Percentiles rank a stretch among this genome's conserved stretches.
These are phyloP conservation scores for Plenodomus biglobosus DNA, from an alignment of 2,329 filamentous ascomycete species.

Conservation along the genomic window DNA sequence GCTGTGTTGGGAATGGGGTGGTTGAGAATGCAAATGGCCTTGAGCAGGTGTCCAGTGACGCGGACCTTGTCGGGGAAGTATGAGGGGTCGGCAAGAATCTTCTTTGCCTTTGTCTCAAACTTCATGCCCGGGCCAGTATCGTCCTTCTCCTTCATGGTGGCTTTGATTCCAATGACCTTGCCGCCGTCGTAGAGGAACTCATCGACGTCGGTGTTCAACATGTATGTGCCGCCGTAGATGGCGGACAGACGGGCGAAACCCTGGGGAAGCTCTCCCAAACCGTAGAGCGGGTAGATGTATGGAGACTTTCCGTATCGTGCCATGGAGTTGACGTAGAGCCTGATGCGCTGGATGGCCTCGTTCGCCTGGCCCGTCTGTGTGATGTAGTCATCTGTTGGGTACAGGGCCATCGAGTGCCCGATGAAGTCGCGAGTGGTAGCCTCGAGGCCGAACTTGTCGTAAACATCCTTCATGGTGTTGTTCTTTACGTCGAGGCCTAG, in stretches of 20 bases:
- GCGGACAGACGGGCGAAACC: conserved; percentile 96
- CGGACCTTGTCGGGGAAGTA: conserved; percentile 93
- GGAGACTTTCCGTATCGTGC: conserved; percentile 97
- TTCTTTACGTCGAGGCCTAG: conserved; percentile 73
- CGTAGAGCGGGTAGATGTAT: conserved; percentile 99
- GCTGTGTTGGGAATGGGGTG: conserved; percentile 90
- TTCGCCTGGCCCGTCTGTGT: conserved; percentile 70
- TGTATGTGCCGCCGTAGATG: conserved; percentile 98
- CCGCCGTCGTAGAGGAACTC: conserved; percentile 81
- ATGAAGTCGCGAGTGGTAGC: conserved; percentile 89
- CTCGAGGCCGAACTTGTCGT: conserved; percentile 96
- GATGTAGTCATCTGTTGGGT: conserved; percentile 86
- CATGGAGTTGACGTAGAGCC: conserved; percentile 96
- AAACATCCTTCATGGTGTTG: conserved; percentile 96
- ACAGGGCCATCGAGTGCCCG: conserved; percentile 97
- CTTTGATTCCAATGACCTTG: conserved; percentile 94
- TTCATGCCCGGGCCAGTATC: conserved; percentile 76
- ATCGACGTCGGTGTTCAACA: conserved; percentile 94
- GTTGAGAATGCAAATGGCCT: conserved; percentile 96
- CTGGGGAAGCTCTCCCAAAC: conserved; percentile 93
- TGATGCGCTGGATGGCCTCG: conserved; percentile 87
- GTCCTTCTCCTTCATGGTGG: conserved; percentile 87
- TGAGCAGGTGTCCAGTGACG: conserved; percentile 85
- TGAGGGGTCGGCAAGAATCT: conserved; percentile 92
- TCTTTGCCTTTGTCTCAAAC: conserved; percentile 94